phyloP scores from a whole-genome alignment of 2,329 filamentous ascomycete genomes.

The Aspergillus sp. region DNA sequence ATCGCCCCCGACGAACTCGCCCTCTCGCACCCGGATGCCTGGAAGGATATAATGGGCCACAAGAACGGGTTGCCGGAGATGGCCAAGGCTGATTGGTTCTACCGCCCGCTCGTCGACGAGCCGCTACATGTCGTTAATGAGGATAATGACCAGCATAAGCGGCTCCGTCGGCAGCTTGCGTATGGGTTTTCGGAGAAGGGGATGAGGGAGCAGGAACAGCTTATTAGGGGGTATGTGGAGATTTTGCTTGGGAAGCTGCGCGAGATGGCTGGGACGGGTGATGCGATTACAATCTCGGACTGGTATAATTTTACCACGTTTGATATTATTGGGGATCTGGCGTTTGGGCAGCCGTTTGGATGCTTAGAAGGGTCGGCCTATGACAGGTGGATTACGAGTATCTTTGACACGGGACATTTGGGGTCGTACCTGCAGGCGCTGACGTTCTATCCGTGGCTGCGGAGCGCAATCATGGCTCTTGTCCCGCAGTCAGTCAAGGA shows the following conservation, averaged over 20 bases:
- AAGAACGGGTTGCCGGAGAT: conserved; percentile 4
- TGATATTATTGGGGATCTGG: conserved; percentile 23
- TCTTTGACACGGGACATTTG: conserved; percentile 13
- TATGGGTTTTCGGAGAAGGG: conserved; percentile 44
- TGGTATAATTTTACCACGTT: conserved; percentile 22
- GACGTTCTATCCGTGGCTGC: neutral
- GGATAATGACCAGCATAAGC: conserved; percentile 31
- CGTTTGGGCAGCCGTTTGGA: conserved; percentile 19
- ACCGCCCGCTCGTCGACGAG: neutral
- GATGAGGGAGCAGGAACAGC: conserved; percentile 37
- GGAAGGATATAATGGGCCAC: conserved; percentile 42
- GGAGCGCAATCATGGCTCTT: conserved; percentile 6
- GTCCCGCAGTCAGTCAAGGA: neutral
- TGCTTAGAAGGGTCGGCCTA: conserved; percentile 12
- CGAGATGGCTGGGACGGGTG: neutral
- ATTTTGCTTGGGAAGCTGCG: conserved; percentile 30
- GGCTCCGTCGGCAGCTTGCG: conserved; percentile 37
- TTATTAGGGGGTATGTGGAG: conserved; percentile 37
- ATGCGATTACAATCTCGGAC: conserved; percentile 6
- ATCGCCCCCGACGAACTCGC: conserved; percentile 47
- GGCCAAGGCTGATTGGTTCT: neutral
- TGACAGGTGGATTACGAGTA: conserved; percentile 12
- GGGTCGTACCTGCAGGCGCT: neutral
- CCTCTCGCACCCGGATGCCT: conserved; percentile 35
- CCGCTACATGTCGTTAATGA: neutral